Evolutionary conservation across 2,329 filamentous ascomycete genomes (phyloP), one percentile per base, ranked within the genome.

Genomic region (Ceratocystiopsis brevicomis): DNA sequence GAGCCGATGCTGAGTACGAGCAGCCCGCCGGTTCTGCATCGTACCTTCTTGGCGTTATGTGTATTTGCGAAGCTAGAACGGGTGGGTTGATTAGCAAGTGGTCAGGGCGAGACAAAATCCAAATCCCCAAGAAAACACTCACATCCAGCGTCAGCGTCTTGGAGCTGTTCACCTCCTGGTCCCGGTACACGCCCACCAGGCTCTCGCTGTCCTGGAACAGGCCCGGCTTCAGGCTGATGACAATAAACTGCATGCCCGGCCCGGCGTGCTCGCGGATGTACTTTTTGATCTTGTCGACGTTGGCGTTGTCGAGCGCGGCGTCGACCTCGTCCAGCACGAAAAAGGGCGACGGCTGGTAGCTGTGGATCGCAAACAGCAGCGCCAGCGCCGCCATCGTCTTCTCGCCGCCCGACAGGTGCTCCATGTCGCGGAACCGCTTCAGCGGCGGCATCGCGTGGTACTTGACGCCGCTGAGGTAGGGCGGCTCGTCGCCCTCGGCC

Each of bases 391-490:
- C 90, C 79, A 98, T 98, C 0, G 90, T 98, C 69, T 98, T 98
- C 63, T 98, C 90, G 44, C 90, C 90, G 54, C 90, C 90, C 1
- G 85, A 94, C 11, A 98, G 67, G 58, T 95, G 90, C 60, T 98
- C 90, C 90, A 98, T 98, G 59, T 98, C 92, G 53, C 90, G 76
- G 73, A 98, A 98, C 39, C 90, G 85, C 65, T 98, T 98, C 49
- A 95, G 75, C 1, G 90, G 90, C 17, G 90, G 90, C 87, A 96
- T 98, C 49, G 90, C 92, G 58, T 96, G 87, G 62, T 98, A 98
- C 57, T 94, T 95, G 62, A 98, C 86, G 32, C 90, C 90, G 37
- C 83, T 85, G 4, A 95, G 73, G 59, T 96, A 98, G 1, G 90
- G 90, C 55, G 93, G 88, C 44, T 51, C 49, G 50, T 94, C 86